Evolutionary conservation across 208 protist species (phyloP), one percentile per base, ranked within the genome.

Genomic region (Wallacemonas sp.): DNA sequence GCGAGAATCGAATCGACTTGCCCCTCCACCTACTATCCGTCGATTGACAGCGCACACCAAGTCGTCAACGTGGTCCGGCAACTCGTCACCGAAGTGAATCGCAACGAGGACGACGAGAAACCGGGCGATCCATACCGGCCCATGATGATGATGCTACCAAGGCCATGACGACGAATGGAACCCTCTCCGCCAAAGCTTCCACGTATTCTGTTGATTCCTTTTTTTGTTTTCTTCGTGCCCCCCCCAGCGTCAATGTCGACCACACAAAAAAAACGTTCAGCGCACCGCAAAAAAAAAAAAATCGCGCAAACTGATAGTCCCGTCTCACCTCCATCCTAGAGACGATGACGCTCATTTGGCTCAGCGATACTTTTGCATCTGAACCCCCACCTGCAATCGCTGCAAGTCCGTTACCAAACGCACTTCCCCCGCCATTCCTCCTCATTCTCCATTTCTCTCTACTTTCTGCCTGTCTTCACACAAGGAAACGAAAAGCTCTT

Each of bases 221-320:
- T 74, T 41, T 61, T 67, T 52, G 38, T 17, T 71, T 47, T n/a
- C 38, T 65, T 57, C 9, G 16, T 14, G 14, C 14, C 14, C 36
- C 36, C 9, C 6, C 36, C 9, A 41, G 6, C 36, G 36, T 41
- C n/a, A n/a, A n/a, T n/a, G n/a, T n/a, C n/a, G n/a, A n/a, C n/a
- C n/a, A n/a, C n/a, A n/a, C n/a, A n/a, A n/a, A n/a, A n/a, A n/a
- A n/a, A n/a, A n/a, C n/a, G n/a, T n/a, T n/a, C n/a, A n/a, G n/a
- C n/a, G n/a, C n/a, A n/a, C n/a, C n/a, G n/a, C n/a, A n/a, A n/a
- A n/a, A n/a, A n/a, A n/a, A n/a, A n/a, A n/a, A n/a, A n/a, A n/a
- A n/a, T n/a, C n/a, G n/a, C n/a, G n/a, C n/a, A n/a, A n/a, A n/a
- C n/a, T n/a, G n/a, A n/a, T n/a, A n/a, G n/a, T n/a, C n/a, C n/a